A percentile compares a stretch with the other conserved stretches of the same genome.
Evolutionary conservation across 1,284 basidiomycete species (phyloP).

Genomic region (Sporisorium exsertum): DNA sequence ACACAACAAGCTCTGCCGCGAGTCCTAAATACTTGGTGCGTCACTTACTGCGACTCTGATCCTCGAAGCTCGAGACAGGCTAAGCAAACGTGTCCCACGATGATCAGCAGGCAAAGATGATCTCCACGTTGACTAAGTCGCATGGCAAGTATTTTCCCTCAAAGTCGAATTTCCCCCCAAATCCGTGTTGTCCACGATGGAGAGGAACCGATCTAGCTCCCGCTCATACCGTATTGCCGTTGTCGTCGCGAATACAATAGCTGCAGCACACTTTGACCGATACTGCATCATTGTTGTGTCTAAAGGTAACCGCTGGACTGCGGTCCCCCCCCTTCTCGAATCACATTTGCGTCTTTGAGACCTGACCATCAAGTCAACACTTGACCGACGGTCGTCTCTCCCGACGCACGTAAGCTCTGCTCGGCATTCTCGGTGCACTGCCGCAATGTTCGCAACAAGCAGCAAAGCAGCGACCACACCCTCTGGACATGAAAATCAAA

Average conservation of each 20-base stretch:
- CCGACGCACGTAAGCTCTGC: too few relatives aligned
- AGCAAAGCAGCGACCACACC: background rate
- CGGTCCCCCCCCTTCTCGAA: background rate
- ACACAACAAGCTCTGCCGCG: too few relatives aligned
- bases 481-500: background rate
- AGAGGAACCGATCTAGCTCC: background rate
- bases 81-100: background rate
- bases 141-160: too few relatives aligned
- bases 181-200: background rate
- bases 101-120: background rate
- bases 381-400: background rate
- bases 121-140: conserved; percentile 1
- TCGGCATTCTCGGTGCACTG: too few relatives aligned
- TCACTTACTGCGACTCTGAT: background rate
- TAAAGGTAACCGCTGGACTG: too few relatives aligned
- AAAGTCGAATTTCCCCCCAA: too few relatives aligned
- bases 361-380: background rate
- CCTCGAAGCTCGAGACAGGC: background rate
- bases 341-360: background rate
- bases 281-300: too few relatives aligned
- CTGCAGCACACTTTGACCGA: too few relatives aligned
- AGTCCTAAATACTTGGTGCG: too few relatives aligned
- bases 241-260: too few relatives aligned
- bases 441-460: too few relatives aligned
- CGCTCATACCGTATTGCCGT: too few relatives aligned